Evolutionary conservation across 192 early-diverging fungal species (phyloP), one percentile per base, ranked within the genome.

Genomic region (Irineochytrium annulatum): DNA sequence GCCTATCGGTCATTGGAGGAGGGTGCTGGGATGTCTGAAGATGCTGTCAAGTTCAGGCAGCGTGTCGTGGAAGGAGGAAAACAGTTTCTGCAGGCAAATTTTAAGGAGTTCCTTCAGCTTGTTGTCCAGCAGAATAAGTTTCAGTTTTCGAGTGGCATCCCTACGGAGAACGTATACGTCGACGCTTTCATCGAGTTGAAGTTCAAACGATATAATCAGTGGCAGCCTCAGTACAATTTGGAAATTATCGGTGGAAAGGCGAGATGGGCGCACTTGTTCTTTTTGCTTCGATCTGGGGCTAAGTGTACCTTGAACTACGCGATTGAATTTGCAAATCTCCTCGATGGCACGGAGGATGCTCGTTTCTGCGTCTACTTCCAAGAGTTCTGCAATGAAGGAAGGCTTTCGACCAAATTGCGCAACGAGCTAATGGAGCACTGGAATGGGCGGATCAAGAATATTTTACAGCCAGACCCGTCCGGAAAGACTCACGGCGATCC

Each of bases 241-340:
- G 68, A 74, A 52, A 63, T 70, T 33, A 32, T 52, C 55, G 39
- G 66, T 37, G 76, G 79, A 6, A 64, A 70, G 1, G 81, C 95
- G 0, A 77, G 91, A 31, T 98, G 96, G 94, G 90, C 89, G 0
- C 86, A 91, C 60, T 75, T 97, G 39, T 99, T 76, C 63, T 83
- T 81, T 59, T 72, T 96, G 2, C 78, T 95, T 26, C 85, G 96
- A 32, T 80, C 78, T 44, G 95, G 95, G 0, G 68, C 86, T 56
- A 58, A 63, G 11, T 60, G 85, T 3, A 89, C 91, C 3, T 65
- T 86, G 8, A 66, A 82, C 49, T 92, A 87, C 65, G 82, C 84
- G 11, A 54, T 70, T 22, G 72, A 79, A 20, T 61, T 60, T 62
- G 46, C 45, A 39, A 29, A 27, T 20, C 16, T 28, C 46, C 1